phyloP scores from a whole-genome alignment of 2,329 filamentous ascomycete species.

The Botrytis cinerea region DNA sequence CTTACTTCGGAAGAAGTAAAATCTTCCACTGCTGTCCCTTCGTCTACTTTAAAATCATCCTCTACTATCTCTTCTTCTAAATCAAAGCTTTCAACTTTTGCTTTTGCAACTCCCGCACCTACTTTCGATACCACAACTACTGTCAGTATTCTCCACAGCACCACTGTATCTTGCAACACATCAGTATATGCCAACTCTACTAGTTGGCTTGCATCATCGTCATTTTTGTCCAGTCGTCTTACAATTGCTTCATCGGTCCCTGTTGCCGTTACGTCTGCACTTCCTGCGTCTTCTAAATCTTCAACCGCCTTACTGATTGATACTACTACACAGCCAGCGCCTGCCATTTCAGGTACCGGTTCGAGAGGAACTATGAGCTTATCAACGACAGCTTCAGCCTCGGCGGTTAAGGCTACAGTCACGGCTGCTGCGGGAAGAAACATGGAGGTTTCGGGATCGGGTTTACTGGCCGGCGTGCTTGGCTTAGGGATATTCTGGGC shows the following conservation, averaged over 20 bases:
- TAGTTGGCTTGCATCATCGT: not conserved
- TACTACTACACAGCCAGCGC: slow-evolving; percentile 8
- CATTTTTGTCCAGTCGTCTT: slow-evolving; percentile 3
- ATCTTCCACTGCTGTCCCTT: not conserved
- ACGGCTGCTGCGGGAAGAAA: slow-evolving; percentile 5
- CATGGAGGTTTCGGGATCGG: not conserved
- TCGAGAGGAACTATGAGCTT: not conserved
- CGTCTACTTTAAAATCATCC: not conserved
- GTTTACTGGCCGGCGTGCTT: slow-evolving; percentile 1
- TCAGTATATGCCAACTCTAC: slow-evolving; percentile 8
- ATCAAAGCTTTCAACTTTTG: not conserved
- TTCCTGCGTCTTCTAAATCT: not conserved
- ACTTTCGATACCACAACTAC: slow-evolving; percentile 1
- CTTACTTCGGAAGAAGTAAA: not conserved
- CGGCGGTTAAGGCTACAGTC: not conserved
- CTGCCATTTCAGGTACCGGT: not conserved
- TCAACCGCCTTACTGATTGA: slow-evolving; percentile 17
- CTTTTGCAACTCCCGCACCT: slow-evolving; percentile 1
- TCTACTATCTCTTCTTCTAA: not conserved
- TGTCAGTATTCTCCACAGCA: not conserved
- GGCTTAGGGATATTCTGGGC: not conserved
- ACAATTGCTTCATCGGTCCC: not conserved
- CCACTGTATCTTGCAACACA: slow-evolving; percentile 14
- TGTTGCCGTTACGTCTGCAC: not conserved
- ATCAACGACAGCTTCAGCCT: not conserved